Evolutionary conservation across 1,284 basidiomycete genomes (phyloP), one percentile per base, ranked within the genome.

Genomic region (Microstroma glucosiphilum): DNA sequence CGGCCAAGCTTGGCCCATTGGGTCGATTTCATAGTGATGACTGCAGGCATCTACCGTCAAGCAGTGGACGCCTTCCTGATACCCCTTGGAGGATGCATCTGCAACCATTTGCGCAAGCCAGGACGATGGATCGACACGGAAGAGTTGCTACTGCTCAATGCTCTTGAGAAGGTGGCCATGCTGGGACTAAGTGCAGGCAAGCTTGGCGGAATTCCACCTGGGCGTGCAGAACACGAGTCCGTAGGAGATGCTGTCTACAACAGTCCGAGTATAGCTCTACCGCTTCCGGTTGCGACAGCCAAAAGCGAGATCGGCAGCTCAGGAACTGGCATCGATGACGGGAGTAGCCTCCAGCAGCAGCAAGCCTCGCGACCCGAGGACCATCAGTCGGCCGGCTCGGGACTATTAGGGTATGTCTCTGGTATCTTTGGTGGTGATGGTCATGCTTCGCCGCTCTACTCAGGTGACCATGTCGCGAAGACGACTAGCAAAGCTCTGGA

Each of bases 11-110:
- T 96, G 13, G 91, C 94, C 74, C 90, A 96, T 76, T 98, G 94
- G 94, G 84, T 96, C 23, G 94, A 97, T 79, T 97, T 98, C 77
- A 84, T 96, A 61, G 84, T 96, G 59, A 91, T 91, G 87, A 89
- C 90, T 0, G 82, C 93, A 8, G 87, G 90, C 0, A 87, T 90
- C 69, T 89, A 91, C 72, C 88, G 89, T 64, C 86, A 86, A 51
- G 82, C 85, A 23, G 81, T 90, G 7, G 85, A 86, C 49, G 80
- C 83, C 15, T 83, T 89, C 46, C 82, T 96, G n/a, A 82, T 86
- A 15, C 88, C 91, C 0, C 82, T 98, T 23, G 88, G 86, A 65
- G 90, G 92, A 66, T 88, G 88, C 69, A 79, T 96, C 57, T 90
- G 90, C 75, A 82, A 84, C 42, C 89, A 92, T 66, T 79, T 94